Evolutionary conservation across 73 alveolate species (phyloP), one percentile per base, ranked within the genome.

Genomic region (Diophrys sp.): DNA sequence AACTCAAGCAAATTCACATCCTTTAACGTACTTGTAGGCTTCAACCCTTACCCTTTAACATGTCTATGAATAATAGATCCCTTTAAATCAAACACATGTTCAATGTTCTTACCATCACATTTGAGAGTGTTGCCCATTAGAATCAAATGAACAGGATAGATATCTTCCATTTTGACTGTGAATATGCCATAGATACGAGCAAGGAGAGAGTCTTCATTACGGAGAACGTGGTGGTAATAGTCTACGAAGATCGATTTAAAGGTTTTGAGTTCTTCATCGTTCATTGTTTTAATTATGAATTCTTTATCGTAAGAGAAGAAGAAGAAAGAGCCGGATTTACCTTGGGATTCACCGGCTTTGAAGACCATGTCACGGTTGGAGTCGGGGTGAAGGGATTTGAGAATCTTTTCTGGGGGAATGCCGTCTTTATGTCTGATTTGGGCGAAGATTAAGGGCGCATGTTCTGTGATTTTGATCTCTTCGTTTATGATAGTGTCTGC

Each of bases 241-340:
- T 79, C 89, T 34, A 69, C 54, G 54, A 96, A 84, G 70, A 94
- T 81, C 54, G 73, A 72, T 71, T 72, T 77, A 55, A 93, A 90
- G 1, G 97, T 90, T 26, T 73, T 56, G 32, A 83, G 83, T 78
- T 96, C 99, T 33, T 83, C 92, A 11, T 77, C 80, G 26, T 90
- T 88, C 94, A 96, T 94, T 26, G 99, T 96, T 81, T 96, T 96
- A 71, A 96, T 92, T 32, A 96, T 90, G 85, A 92, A 88, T 82
- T 89, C 81, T 68, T 93, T 94, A 90, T 96, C 98, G 72, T 94
- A 89, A 14, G 98, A 84, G 83, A 94, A 94, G 87, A 94, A 94
- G 95, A 96, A 96, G 80, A 96, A 96, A 71, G 97, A 95, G 23
- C 99, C 99, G 74, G 96, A 84, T 81, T 93, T 96, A 34, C 99